Base-by-base conservation (phyloP, 1,139 yeast species). In the Yamadazyma triangularis region DNA sequence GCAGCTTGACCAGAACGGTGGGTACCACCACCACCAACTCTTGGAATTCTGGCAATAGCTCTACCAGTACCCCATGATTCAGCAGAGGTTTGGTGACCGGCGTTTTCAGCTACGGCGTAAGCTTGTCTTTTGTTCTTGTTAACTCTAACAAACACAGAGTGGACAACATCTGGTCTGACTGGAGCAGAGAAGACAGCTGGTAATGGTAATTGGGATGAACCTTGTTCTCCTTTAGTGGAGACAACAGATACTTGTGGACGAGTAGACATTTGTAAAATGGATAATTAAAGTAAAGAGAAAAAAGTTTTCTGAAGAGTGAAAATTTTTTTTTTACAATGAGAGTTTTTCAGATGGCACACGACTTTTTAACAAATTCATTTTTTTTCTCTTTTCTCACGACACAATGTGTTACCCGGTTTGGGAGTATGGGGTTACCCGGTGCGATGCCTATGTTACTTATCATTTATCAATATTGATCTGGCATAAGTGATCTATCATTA, bases 11-110 rank as follows among this genome's bases (percentile, higher is more conserved):
- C 98, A 53, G 97, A 81, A 78, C 98, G 91, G 94, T 88, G 96
- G 70, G 98, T 91, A 85, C 98, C 98, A 70, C 95, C 89, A 79
- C 98, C 98, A 75, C 96, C 96, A 68, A 91, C 97, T 83, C 98
- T 89, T 79, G 98, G 98, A 72, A 91, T 89, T 82, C 98, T 91
- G 77, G 98, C 97, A 66, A 91, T 96, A 75, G 98, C 98, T 80
- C 98, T 89, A 82, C 98, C 98, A 58, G 98, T 93, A 87, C 98
- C 98, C 98, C 98, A 91, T 48, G 98, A 91, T 76, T 88, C 96
- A 68, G 98, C 98, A 50, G 98, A 91, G 72, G 96, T 89, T 79
- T 91, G 97, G 81, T 87, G 95, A 79, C 98, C 98, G 60, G 98
- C 98, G 75, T 87, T 86, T 68, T 81, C 88, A 59, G 97, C 82